Base-by-base conservation (phyloP, 2,329 filamentous ascomycete species). In the Pestalotiopsis fici region DNA sequence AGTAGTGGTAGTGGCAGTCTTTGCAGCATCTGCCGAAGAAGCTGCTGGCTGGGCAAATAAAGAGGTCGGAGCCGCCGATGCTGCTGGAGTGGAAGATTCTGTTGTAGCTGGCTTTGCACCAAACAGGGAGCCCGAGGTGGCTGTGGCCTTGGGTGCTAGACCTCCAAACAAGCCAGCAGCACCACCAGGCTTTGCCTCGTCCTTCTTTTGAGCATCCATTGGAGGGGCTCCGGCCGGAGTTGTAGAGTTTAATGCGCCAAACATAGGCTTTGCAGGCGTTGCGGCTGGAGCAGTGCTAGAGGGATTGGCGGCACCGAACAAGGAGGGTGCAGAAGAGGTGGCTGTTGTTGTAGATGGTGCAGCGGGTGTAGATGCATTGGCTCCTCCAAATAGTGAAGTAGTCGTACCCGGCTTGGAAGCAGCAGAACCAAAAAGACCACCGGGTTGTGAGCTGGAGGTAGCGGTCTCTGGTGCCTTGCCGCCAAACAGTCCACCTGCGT, bases 201-300 rank as follows among this genome's bases (percentile, higher is more conserved):
- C 39, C 37, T 67, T 67, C 27, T 65, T 59, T 27, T 60, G 69
- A 56, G 71, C 70, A 65, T 78, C 80, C 4, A 79, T 73, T 0
- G 86, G 85, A 66, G 86, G 86, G n/a, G 83, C 82, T 43, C 86
- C 86, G 25, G 86, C 86, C 18, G 86, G 86, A 43, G 86, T 88
- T 2, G 86, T 88, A 21, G 86, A 88, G 65, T 80, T 78, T 39
- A 86, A 72, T n/a, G 76, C 70, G 28, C 74, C 71, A 66, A 87
- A 83, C 65, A 80, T 68, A 18, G 85, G 82, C 75, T 87, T 87
- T n/a, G 81, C 80, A 31, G 82, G 82, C 23, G 82, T 84, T 23
- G 80, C 76, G 59, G 78, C 72, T 27, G 73, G 66, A 25, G 73
- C 70, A 31, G 76, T 18, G 35, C 56, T 37, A 15, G 57, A 15